Evolutionary conservation across 2,329 filamentous ascomycete species (phyloP).

Genomic region (Ascochyta fabae): DNA sequence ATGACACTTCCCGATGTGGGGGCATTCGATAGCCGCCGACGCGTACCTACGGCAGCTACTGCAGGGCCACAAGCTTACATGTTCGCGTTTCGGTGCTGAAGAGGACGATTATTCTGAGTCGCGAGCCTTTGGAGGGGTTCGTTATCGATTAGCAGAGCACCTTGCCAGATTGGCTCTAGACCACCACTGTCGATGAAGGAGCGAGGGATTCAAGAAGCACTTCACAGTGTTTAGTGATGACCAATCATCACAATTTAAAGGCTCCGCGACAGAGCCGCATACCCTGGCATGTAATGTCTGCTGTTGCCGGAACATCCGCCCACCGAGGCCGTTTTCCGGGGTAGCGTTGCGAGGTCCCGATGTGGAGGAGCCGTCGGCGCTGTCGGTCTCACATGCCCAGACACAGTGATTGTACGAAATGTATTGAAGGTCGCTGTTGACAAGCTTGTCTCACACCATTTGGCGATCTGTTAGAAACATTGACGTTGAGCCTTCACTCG

Average conservation of each 20-base stretch:
- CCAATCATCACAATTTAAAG: not conserved
- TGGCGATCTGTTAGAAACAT: too few species aligned
- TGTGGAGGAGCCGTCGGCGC: constrained; percentile 6
- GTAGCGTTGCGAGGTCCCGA: not conserved
- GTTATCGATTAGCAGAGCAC: too few species aligned
- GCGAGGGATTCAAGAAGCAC: too few species aligned
- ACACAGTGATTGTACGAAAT: not conserved
- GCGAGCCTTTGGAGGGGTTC: too few species aligned
- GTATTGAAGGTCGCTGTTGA: not conserved
- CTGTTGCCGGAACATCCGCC: not conserved
- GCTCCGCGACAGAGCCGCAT: not conserved
- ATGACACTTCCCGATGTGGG: constrained; percentile 11
- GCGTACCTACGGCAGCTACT: not conserved
- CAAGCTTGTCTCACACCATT: not conserved
- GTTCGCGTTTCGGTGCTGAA: not conserved
- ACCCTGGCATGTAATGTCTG: not conserved
- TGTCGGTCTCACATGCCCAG: not conserved
- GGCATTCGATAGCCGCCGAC: constrained; percentile 1
- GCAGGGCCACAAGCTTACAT: not conserved
- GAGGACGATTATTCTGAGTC: too few species aligned
- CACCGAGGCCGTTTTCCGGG: not conserved
- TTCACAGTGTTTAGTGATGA: too few species aligned
- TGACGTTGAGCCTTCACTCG: too few species aligned
- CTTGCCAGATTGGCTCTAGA: too few species aligned
- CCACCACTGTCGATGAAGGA: too few species aligned